Evolutionary conservation across 371 early-diverging fungal genomes (phyloP).

Genomic region (Coelomomyces lativittatus): DNA sequence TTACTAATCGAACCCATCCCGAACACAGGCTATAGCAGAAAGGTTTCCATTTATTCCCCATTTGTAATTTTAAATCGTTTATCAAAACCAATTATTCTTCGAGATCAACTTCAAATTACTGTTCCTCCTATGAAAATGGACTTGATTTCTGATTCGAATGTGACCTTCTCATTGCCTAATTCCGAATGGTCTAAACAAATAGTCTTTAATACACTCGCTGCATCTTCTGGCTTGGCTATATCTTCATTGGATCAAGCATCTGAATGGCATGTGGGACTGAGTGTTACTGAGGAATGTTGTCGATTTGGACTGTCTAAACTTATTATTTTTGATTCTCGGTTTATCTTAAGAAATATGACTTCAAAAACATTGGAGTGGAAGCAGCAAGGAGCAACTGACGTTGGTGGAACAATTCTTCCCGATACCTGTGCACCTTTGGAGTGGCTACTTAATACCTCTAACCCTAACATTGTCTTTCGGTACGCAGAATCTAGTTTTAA

Average conservation of each 20-base stretch:
- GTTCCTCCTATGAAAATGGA: neutral
- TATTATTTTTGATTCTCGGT: constrained; percentile 77
- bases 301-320: constrained; percentile 57
- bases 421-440: constrained; percentile 54
- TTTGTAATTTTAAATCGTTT: no score
- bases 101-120: no score
- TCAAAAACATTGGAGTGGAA: constrained; percentile 53
- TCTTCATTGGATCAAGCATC: neutral
- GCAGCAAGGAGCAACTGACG: constrained; percentile 40
- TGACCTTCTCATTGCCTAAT: neutral
- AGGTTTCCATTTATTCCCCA: no score
- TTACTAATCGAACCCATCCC: no score
- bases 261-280: neutral
- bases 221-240: neutral
- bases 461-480: constrained; percentile 49
- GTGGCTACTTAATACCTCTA: constrained; percentile 39
- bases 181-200: neutral
- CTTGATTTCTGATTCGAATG: neutral
- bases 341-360: constrained; percentile 65
- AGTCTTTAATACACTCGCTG: neutral
- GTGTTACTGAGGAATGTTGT: neutral
- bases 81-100: neutral
- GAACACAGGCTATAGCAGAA: no score
- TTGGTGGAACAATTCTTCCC: no score
- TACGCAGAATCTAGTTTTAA: constrained; percentile 33